Evolutionary conservation across 2,329 filamentous ascomycete genomes (phyloP).

Genomic region (Ceratocystis lukuohia): DNA sequence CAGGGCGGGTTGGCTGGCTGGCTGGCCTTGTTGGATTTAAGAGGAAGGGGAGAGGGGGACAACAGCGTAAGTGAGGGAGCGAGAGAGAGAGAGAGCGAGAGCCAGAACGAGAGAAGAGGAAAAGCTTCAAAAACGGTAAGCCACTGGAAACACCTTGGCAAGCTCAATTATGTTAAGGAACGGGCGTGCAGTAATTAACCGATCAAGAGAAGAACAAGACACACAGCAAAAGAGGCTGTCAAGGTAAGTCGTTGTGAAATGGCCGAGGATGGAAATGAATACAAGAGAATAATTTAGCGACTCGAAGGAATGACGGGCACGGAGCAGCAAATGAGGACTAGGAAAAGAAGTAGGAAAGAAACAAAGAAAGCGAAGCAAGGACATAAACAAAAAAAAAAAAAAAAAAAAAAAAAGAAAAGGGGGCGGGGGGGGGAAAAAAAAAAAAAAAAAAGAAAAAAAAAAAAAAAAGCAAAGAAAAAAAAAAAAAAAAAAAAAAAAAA

Average conservation of each 20-base stretch:
- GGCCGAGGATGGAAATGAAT: too few relatives aligned
- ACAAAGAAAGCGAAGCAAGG: background rate
- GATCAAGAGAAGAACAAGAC: too few relatives aligned
- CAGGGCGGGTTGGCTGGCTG: background rate
- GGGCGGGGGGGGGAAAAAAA: too few relatives aligned
- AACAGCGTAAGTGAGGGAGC: background rate
- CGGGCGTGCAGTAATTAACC: too few relatives aligned
- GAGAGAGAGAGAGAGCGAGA: background rate
- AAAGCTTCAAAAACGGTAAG: background rate
- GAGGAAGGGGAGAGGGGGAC: background rate
- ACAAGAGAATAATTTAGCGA: background rate
- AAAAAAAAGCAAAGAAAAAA: background rate
- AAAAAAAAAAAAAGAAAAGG: background rate
- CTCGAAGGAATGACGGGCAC: background rate
- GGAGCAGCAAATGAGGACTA: background rate
- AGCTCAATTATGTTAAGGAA: too few relatives aligned
- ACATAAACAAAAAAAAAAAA: background rate
- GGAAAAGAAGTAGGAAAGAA: too few relatives aligned
- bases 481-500: background rate
- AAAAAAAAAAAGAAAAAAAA: background rate
- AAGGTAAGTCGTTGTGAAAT: too few relatives aligned
- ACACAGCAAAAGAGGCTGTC: background rate
- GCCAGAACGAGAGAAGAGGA: background rate
- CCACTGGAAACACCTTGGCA: too few relatives aligned
- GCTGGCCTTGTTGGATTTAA: slow-evolving; percentile 6